phyloP scores from a whole-genome alignment of 495 filamentous ascomycete species.

The Penicillium pulvis region DNA sequence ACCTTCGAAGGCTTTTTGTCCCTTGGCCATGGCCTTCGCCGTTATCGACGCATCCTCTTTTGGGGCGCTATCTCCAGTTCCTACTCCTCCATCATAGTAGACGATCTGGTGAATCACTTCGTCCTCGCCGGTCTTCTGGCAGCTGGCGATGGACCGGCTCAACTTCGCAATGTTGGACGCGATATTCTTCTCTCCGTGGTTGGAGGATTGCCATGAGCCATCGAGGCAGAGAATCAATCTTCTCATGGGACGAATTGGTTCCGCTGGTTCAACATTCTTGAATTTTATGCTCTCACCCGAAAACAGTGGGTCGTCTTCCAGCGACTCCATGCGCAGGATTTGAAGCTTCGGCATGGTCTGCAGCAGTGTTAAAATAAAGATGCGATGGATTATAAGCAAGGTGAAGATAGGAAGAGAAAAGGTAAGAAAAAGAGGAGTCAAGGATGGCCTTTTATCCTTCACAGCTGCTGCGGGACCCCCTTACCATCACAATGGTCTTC shows the following conservation, averaged over 20 bases:
- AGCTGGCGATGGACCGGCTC: conserved; percentile 14
- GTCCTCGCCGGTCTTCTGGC: conserved; percentile 5
- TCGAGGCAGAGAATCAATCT: conserved; percentile 25
- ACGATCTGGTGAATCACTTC: conserved; percentile 24
- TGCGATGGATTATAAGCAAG: not conserved
- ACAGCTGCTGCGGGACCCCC: not conserved
- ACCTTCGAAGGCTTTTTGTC: conserved; percentile 5
- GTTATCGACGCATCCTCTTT: not conserved
- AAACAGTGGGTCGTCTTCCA: not conserved
- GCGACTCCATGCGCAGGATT: no score
- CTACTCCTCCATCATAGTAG: conserved; percentile 27
- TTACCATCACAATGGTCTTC: not conserved
- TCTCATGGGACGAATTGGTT: not conserved
- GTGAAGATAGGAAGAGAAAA: not conserved
- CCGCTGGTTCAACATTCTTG: not conserved
- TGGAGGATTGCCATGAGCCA: conserved; percentile 25
- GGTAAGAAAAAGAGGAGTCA: not conserved
- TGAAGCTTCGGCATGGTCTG: not conserved
- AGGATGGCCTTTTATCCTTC: not conserved
- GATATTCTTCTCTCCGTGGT: conserved; percentile 17
- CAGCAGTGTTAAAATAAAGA: not conserved
- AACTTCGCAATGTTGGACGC: conserved; percentile 25
- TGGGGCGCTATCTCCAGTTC: conserved; percentile 9
- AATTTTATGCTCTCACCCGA: not conserved
- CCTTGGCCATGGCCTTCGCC: not conserved